Conservation (phyloP, 257 asterid species). For the Echites panduratus region DNA sequence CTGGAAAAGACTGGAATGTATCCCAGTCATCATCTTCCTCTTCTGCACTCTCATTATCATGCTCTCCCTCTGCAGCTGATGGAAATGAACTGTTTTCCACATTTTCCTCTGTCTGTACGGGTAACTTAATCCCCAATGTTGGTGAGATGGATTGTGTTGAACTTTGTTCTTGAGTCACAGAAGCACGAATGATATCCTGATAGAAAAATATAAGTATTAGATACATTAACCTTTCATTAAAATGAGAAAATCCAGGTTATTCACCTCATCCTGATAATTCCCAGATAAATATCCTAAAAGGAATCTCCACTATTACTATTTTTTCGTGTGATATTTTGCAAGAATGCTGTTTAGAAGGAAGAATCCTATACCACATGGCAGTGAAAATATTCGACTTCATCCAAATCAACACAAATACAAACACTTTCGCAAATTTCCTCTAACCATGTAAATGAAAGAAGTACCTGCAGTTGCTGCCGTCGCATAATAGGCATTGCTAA, state of each 20-base stretch:
- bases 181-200: conserved; percentile 90
- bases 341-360: not conserved
- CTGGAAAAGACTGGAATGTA: conserved; percentile 92
- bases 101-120: conserved; percentile 40
- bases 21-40: conserved; percentile 94
- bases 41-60: conserved; percentile 40
- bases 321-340: not conserved
- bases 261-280: conserved; percentile 1
- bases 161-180: conserved; percentile 65
- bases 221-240: not conserved
- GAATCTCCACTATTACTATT: not conserved
- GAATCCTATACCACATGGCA: not conserved
- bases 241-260: not conserved
- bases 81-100: conserved; percentile 32
- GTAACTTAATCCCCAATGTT: conserved; percentile 66
- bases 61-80: conserved; percentile 31
- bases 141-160: conserved; percentile 46
- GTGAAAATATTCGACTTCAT: not conserved
- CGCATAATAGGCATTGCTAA: conserved; percentile 63
- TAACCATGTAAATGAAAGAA: conserved; percentile 9
- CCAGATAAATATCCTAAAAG: not conserved
- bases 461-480: conserved; percentile 93
- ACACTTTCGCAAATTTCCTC: not conserved
- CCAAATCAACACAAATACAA: not conserved
- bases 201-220: conserved; percentile 20